A percentile compares a stretch with the other conserved stretches of the same genome.
Evolutionary conservation across 495 filamentous ascomycete genomes (phyloP).

Genomic region (Aspergillus wentii): DNA sequence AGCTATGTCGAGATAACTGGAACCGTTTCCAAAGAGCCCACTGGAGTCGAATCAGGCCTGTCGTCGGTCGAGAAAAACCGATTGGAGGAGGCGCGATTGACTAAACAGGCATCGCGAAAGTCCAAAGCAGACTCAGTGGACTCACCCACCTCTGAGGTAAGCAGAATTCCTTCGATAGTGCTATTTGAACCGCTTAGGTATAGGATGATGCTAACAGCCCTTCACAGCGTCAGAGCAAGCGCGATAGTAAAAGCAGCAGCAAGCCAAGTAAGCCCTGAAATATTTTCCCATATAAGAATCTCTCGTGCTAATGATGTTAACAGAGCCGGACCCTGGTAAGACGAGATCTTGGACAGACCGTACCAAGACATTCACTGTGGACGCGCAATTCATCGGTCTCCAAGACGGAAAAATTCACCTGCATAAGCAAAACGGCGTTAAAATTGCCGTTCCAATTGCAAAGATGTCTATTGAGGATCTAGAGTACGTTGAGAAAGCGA

Average conservation of each 20-base stretch:
- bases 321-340: constrained; percentile 81
- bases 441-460: constrained; percentile 89
- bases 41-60: constrained; percentile 59
- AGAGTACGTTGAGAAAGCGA: constrained; percentile 84
- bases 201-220: constrained; percentile 38
- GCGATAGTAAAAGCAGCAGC: constrained; percentile 56
- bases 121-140: constrained; percentile 52
- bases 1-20: constrained; percentile 89
- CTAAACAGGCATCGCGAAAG: constrained; percentile 67
- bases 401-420: constrained; percentile 93
- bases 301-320: constrained; percentile 13
- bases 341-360: constrained; percentile 92
- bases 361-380: constrained; percentile 91
- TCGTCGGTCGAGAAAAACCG: constrained; percentile 81
- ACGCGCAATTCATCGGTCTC: constrained; percentile 92
- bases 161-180: too few relatives aligned
- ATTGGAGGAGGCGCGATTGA: constrained; percentile 72
- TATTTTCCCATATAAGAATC: too few relatives aligned
- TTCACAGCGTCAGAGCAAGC: constrained; percentile 67
- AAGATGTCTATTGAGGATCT: constrained; percentile 96
- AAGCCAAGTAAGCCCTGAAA: constrained; percentile 77
- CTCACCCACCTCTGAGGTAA: constrained; percentile 62
- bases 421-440: constrained; percentile 96
- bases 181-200: too few relatives aligned
- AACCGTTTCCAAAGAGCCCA: constrained; percentile 41